phyloP scores from a whole-genome alignment of 1,284 basidiomycete species.

The Vanrija sp. region DNA sequence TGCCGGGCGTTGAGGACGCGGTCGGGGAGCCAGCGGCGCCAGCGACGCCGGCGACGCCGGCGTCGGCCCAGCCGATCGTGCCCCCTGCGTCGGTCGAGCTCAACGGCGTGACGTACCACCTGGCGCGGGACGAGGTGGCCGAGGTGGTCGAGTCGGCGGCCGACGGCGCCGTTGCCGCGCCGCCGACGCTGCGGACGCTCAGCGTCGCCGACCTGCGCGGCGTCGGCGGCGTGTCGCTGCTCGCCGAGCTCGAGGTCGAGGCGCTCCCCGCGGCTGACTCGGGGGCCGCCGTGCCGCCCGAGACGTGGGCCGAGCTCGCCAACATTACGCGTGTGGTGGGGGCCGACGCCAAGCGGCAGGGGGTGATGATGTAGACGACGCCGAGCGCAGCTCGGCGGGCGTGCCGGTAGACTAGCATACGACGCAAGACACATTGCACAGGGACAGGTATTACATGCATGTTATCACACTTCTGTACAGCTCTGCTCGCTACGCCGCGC shows the following conservation, averaged over 20 bases:
- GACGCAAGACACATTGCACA: too few species aligned
- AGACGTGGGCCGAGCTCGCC: slow-evolving; percentile 9
- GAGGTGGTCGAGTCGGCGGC: slow-evolving; percentile 5
- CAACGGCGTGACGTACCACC: not conserved
- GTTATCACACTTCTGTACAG: not conserved
- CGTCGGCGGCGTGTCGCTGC: slow-evolving; percentile 9
- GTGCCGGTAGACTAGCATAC: too few species aligned
- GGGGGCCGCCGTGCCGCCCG: too few species aligned
- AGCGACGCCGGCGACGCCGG: not conserved
- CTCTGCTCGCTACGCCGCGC: not conserved
- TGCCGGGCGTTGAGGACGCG: not conserved
- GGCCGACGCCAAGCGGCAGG: not conserved
- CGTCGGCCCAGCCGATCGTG: not conserved
- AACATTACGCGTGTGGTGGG: slow-evolving; percentile 3
- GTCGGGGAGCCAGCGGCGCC: not conserved
- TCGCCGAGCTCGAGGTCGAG: slow-evolving; percentile 12
- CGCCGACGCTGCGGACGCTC: slow-evolving; percentile 6
- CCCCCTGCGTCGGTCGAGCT: slow-evolving; percentile 1
- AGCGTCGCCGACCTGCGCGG: slow-evolving; percentile 10
- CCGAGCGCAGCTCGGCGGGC: too few species aligned
- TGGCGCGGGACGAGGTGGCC: slow-evolving; percentile 12
- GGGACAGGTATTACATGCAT: too few species aligned
- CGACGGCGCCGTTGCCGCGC: not conserved
- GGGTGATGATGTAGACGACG: too few species aligned
- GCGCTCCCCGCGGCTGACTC: not conserved